phyloP scores from a whole-genome alignment of 2,329 filamentous ascomycete genomes.

The Aspergillus ibericus region DNA sequence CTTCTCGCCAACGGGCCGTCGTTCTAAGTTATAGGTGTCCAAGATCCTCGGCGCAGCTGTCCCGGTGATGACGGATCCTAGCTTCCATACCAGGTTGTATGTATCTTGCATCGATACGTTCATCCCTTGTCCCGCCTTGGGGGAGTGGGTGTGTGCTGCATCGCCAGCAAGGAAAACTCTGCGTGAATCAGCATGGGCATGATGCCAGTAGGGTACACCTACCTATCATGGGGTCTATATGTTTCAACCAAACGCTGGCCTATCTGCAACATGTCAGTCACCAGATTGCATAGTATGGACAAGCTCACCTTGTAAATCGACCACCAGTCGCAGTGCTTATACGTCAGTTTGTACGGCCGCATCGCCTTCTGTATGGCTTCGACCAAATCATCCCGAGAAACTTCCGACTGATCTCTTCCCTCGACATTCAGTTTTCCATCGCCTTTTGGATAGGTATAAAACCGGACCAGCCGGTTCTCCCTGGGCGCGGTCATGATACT shows the following conservation, averaged over 20 bases:
- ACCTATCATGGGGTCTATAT: background rate
- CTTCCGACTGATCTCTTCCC: background rate
- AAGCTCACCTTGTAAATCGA: constrained; percentile 17
- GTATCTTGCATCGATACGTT: constrained; percentile 1
- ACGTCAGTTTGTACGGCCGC: constrained; percentile 12
- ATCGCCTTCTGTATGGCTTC: constrained; percentile 8
- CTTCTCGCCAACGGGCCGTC: constrained; percentile 63
- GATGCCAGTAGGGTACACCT: background rate
- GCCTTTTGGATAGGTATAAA: constrained; percentile 16
- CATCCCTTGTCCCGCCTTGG: constrained; percentile 1
- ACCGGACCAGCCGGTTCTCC: constrained; percentile 17
- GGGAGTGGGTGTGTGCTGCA: background rate
- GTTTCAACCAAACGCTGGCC: background rate
- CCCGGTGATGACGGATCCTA: constrained; percentile 47
- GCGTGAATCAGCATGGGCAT: background rate
- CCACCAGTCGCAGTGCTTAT: constrained; percentile 20
- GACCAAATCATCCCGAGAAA: constrained; percentile 8
- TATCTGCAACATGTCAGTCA: background rate
- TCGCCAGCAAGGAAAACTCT: background rate
- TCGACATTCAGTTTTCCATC: background rate
- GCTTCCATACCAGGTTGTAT: constrained; percentile 1
- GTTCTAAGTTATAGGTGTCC: constrained; percentile 54
- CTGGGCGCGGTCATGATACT: constrained; percentile 20
- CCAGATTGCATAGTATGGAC: background rate
- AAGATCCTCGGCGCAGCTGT: constrained; percentile 43